Percentiles rank a stretch among this genome's conserved stretches.
Evolutionary conservation across 2,329 filamentous ascomycete genomes (phyloP).

Genomic region (Aspergillus ustus): DNA sequence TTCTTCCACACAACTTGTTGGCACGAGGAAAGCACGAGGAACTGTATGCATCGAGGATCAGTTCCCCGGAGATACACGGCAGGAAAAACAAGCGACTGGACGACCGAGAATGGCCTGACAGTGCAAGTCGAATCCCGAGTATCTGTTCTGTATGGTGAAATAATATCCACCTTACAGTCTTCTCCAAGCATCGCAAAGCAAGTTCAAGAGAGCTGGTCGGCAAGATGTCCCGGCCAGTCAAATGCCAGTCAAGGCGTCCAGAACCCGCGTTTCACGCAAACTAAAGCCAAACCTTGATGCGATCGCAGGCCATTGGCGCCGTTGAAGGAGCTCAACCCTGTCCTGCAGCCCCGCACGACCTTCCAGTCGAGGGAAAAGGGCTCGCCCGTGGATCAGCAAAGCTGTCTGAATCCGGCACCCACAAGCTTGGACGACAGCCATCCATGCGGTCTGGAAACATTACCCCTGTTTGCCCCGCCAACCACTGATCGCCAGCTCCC

Average conservation of each 20-base stretch:
- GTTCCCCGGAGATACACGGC: background rate
- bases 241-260: background rate
- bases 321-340: background rate
- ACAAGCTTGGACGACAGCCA: background rate
- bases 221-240: background rate
- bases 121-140: background rate
- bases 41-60: background rate
- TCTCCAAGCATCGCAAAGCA: background rate
- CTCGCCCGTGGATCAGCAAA: background rate
- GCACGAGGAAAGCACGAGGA: background rate
- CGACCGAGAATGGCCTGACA: background rate
- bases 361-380: background rate
- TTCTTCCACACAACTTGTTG: background rate
- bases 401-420: background rate
- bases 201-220: background rate
- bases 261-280: background rate
- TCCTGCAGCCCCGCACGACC: background rate
- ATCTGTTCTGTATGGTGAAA: background rate
- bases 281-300: background rate
- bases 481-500: background rate
- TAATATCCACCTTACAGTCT: background rate
- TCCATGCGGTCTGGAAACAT: background rate
- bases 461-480: background rate
- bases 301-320: background rate
- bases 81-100: background rate